These are phyloP conservation scores for Takashimella koratensis DNA, from an alignment of 1,284 basidiomycete species.

Conservation along the genomic window DNA sequence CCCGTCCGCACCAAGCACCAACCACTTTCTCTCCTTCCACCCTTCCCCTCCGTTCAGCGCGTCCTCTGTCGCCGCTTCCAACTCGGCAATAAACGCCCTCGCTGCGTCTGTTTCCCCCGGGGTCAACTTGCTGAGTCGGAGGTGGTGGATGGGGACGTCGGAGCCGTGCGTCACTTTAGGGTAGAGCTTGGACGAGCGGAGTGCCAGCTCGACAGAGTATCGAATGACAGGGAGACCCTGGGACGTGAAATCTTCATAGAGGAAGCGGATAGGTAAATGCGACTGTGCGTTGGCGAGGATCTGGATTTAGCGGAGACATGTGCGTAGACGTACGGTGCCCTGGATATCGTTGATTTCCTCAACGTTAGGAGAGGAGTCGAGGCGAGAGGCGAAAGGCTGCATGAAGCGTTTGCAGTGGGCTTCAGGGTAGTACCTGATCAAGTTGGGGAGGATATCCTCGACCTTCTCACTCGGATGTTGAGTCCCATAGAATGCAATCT, in stretches of 20 bases:
- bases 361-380: background rate
- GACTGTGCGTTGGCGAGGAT: slow-evolving; percentile 64
- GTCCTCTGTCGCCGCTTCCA: slow-evolving; percentile 50
- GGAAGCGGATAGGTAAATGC: slow-evolving; percentile 62
- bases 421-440: slow-evolving; percentile 60
- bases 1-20: slow-evolving; percentile 14
- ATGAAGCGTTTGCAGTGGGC: slow-evolving; percentile 14
- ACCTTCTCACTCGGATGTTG: slow-evolving; percentile 50
- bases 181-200: slow-evolving; percentile 43
- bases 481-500: slow-evolving; percentile 61
- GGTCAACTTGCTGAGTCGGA: slow-evolving; percentile 49
- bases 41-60: slow-evolving; percentile 33
- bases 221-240: slow-evolving; percentile 61
- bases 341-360: background rate
- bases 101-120: slow-evolving; percentile 53
- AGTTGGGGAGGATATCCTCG: slow-evolving; percentile 58
- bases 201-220: slow-evolving; percentile 59
- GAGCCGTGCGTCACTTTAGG: slow-evolving; percentile 67
- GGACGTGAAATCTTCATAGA: slow-evolving; percentile 59
- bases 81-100: slow-evolving; percentile 54
- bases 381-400: background rate
- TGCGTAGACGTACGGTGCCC: too few species aligned
- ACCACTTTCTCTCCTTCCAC: slow-evolving; percentile 5
- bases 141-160: slow-evolving; percentile 57
- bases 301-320: too few species aligned